Evolutionary conservation across 495 filamentous ascomycete species (phyloP).

Genomic region (Podospora bellae-mahoneyi): DNA sequence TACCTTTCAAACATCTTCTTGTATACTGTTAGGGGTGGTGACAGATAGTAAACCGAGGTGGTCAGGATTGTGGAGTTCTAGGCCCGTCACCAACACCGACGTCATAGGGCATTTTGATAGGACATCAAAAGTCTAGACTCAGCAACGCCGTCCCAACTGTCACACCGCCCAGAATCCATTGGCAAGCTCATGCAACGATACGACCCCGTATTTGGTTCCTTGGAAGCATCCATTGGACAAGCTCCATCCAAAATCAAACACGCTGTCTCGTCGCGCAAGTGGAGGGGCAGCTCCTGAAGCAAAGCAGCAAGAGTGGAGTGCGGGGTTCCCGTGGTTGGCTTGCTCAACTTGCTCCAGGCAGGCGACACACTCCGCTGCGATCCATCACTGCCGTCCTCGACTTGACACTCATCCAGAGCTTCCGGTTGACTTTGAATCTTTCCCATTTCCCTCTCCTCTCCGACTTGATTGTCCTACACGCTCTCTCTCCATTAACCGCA

Average conservation of each 20-base stretch:
- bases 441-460: neutral
- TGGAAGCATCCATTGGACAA: neutral
- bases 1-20: neutral
- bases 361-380: neutral
- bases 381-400: neutral
- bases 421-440: constrained; percentile 8
- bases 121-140: too few relatives aligned
- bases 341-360: neutral
- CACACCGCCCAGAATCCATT: neutral
- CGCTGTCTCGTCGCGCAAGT: neutral
- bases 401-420: neutral
- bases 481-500: neutral
- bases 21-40: too few relatives aligned
- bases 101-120: neutral
- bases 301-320: neutral
- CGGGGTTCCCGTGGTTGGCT: neutral
- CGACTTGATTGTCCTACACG: neutral
- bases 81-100: neutral
- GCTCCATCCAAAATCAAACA: neutral
- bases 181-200: neutral
- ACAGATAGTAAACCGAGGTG: neutral
- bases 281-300: neutral
- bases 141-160: neutral
- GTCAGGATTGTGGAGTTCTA: neutral
- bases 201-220: neutral